A percentile compares a stretch with the other conserved stretches of the same genome.
Evolutionary conservation across 2,329 filamentous ascomycete species (phyloP).

Genomic region (Hypoxylon sp.): DNA sequence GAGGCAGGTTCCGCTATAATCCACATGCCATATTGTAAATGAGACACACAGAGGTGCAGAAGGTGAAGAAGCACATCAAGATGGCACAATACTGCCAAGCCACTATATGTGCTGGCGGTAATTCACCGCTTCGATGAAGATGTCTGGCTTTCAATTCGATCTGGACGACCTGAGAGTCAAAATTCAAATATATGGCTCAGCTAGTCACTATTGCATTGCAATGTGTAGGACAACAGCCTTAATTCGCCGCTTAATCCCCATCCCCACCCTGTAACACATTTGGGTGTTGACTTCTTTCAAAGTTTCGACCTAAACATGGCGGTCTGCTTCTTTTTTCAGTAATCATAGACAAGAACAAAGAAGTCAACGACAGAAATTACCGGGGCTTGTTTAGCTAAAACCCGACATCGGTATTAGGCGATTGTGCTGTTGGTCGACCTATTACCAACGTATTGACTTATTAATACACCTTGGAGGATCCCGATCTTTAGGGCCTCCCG

Average conservation of each 20-base stretch:
- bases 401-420: conserved; percentile 26
- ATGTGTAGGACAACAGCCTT: neutral
- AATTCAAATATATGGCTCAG: neutral
- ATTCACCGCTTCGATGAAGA: too few species aligned
- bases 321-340: neutral
- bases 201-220: neutral
- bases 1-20: too few species aligned
- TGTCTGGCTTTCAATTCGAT: neutral
- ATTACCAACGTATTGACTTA: neutral
- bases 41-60: too few species aligned
- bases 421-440: conserved; percentile 5
- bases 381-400: conserved; percentile 6
- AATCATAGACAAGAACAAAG: neutral
- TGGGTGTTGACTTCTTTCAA: neutral
- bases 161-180: too few species aligned
- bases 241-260: neutral
- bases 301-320: neutral
- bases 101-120: neutral
- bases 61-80: too few species aligned
- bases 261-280: neutral
- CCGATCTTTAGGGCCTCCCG: neutral
- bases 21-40: too few species aligned
- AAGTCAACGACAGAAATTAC: neutral
- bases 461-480: neutral
- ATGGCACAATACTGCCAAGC: too few species aligned